Evolutionary conservation across 495 filamentous ascomycete genomes (phyloP).

Genomic region (Tetracladium setigerum): DNA sequence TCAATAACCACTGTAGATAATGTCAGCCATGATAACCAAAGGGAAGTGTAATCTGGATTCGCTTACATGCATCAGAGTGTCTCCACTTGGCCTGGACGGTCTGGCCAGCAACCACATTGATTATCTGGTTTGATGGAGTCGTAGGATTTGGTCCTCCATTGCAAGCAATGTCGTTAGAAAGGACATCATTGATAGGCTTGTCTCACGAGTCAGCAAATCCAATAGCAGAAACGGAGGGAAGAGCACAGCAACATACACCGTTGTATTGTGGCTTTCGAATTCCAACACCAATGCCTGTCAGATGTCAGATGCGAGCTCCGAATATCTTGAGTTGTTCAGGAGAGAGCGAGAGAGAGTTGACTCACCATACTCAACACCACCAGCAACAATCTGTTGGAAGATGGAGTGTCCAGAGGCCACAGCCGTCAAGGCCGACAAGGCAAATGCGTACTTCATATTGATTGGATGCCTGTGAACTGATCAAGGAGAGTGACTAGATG

Average conservation of each 20-base stretch:
- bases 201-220: background rate
- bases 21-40: background rate
- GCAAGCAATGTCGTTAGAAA: conserved; percentile 41
- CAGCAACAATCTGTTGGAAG: conserved; percentile 41
- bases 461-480: too few species aligned
- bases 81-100: conserved; percentile 41
- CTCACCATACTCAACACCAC: conserved; percentile 27
- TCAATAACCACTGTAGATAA: conserved; percentile 29
- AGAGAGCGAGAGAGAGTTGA: background rate
- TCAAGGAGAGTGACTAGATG: too few species aligned
- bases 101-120: conserved; percentile 40
- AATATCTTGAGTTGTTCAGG: background rate
- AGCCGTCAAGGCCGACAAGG: conserved; percentile 18
- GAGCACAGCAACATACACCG: conserved; percentile 20
- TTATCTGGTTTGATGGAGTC: conserved; percentile 27
- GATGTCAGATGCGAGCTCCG: too few species aligned
- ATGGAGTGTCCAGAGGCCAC: conserved; percentile 45
- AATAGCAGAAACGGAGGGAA: background rate
- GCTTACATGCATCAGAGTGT: conserved; percentile 32
- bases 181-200: conserved; percentile 45
- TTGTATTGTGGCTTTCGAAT: conserved; percentile 37
- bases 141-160: conserved; percentile 49
- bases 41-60: too few species aligned
- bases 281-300: conserved; percentile 24
- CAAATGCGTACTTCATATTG: conserved; percentile 5